Evolutionary conservation across 768 basidiomycete genomes (phyloP), one percentile per base, ranked within the genome.

Genomic region (Psilocybe cyanescens): DNA sequence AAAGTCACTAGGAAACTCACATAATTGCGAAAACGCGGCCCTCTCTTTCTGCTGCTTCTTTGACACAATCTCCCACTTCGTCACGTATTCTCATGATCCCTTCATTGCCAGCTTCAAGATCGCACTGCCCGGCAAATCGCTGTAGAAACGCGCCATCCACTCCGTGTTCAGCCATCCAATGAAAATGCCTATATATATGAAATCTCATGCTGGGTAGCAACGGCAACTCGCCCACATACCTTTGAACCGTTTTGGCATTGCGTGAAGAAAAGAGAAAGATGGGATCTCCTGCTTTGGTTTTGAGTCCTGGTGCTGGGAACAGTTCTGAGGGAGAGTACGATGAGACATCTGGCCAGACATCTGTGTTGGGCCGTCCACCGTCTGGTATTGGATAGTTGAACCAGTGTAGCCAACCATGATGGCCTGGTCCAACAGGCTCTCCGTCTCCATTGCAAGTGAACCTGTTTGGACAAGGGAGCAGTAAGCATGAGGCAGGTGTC

Each of bases 341-440:
- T 5, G 90, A 89, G 0, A 87, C 80, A 65, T 93, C 91, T 0
- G 92, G 92, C 91, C 91, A 94, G 37, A 91, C 71, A 73, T 94
- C 93, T 50, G 81, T 85, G 65, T 89, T 91, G 3, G 89, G 87
- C 3, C 79, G 83, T 16, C 92, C 92, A 14, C 90, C 91, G 29
- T 83, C 75, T 1, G 86, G 80, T 9, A 93, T 78, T 1, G 90
- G 90, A n/a, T 77, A 67, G 63, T 86, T 80, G 71, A 91, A 86
- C 92, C 93, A 94, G 68, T 94, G 92, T 17, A 92, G 78, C 93
- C 93, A 94, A 30, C 92, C 92, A 65, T 92, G 90, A 67, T 93
- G 92, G 2, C 85, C 86, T 82, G 86, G 86, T 57, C 79, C 82
- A 30, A 93, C 79, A 9, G 88, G 87, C 50, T 83, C 79, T 3